Base-by-base conservation (phyloP, 257 asterid genomes). In the Solanum sitiens region DNA sequence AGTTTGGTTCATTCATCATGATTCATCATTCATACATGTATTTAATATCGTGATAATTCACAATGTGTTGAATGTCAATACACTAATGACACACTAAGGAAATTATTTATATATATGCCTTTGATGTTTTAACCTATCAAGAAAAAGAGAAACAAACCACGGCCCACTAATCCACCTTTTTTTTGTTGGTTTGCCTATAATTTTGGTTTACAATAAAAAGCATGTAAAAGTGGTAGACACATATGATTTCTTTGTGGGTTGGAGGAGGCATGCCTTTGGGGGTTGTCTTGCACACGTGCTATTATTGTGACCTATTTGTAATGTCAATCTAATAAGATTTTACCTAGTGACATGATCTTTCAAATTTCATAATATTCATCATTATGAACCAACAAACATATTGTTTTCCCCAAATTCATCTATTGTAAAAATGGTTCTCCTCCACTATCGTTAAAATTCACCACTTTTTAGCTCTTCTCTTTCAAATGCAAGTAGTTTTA, bases 181-280 rank as follows among this genome's bases (percentile, higher is more conserved):
- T 45, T 79, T n/a, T 79, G 85, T 47, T 37, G 67, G 85, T 33
- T 67, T 87, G 63, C 76, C 30, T 37, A n/a, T 33, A 21, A 67
- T 44, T 79, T 16, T 16, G 12, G 40, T 37, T 45, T 79, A 79
- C 67, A 15, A 45, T 79, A 32, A 79, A 45, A 27, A 42, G 3
- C 84, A 15, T 79, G 67, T 45, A 79, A 35, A 76, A 40, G 71
- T 32, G 20, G 88, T 89, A 44, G 85, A 20, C 91, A 79, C 40
- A 86, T 85, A 86, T 84, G 88, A 76, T 88, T 11, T 14, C 44
- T 37, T 68, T 87, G 89, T 80, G 77, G 90, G 90, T 89, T 63
- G 83, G 50, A n/a, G 61, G 73, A 56, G 25, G 63, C 86, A 83
- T 88, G 89, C 32, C 65, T 88, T 71, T 40, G 32, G 2, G 53